Conservation (phyloP, 2,329 filamentous ascomycete genomes). For the Cytospora chrysosperma region DNA sequence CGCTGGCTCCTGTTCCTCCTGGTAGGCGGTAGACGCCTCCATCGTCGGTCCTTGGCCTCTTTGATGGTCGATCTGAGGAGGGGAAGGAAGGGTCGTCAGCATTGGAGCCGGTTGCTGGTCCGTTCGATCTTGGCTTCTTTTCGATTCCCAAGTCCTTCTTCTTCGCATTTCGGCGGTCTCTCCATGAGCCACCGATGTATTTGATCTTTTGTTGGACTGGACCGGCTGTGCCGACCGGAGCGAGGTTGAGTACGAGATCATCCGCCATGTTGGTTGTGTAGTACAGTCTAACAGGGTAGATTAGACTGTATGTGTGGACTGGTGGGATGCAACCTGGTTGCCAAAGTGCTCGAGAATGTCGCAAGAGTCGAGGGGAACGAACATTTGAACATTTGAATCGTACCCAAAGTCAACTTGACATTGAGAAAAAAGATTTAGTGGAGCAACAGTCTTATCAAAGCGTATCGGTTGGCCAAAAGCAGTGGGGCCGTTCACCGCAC, state of each 20-base stretch:
- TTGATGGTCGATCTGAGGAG: slow-evolving; percentile 30
- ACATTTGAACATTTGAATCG: no score
- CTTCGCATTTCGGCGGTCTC: slow-evolving; percentile 20
- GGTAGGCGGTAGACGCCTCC: slow-evolving; percentile 27
- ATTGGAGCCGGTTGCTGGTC: not conserved
- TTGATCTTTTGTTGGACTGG: slow-evolving; percentile 13
- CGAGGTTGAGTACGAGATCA: slow-evolving; percentile 22
- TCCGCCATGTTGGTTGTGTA: slow-evolving; percentile 15
- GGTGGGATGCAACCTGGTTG: not conserved
- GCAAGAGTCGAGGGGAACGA: not conserved
- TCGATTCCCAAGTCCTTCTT: slow-evolving; percentile 20
- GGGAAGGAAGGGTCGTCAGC: slow-evolving; percentile 40
- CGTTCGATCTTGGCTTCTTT: slow-evolving; percentile 11
- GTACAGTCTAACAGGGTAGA: not conserved
- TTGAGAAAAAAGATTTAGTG: slow-evolving; percentile 14
- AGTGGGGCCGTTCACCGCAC: no score
- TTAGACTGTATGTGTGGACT: not conserved
- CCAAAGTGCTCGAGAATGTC: not conserved
- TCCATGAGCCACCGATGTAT: slow-evolving; percentile 22
- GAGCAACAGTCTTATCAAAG: not conserved
- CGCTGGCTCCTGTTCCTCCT: slow-evolving; percentile 24
- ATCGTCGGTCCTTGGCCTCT: slow-evolving; percentile 32
- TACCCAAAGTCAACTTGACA: not conserved
- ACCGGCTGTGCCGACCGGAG: slow-evolving; percentile 6
- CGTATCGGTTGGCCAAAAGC: slow-evolving; percentile 6